Base-by-base conservation (phyloP, 1,284 basidiomycete species). In the Melampsora americana region DNA sequence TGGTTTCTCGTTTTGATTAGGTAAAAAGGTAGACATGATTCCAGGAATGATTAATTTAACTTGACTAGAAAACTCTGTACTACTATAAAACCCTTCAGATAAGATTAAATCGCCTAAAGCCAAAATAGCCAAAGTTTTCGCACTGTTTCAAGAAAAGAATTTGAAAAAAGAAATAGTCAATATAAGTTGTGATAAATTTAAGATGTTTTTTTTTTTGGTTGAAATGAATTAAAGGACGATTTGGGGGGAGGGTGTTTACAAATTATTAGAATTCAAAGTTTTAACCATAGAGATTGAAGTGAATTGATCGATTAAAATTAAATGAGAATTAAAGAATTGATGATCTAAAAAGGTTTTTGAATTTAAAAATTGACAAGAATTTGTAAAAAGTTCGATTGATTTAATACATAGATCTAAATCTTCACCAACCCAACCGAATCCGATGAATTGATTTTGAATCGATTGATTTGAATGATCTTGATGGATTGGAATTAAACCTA, bases 221-320 rank as follows among this genome's bases (percentile, higher is more conserved):
- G 16, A 35, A 32, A 39, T 39, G 16, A 16, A 20, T 20, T 2
- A 39, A 26, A 7, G 12, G 9, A 12, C 30, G 9, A 35, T 35
- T 14, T 56, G 30, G 20, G n/a, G n/a, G n/a, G n/a, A n/a, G n/a
- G n/a, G 28, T 61, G 69, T 35, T 72, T 60, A 65, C 20, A 56
- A 20, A 14, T 60, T 48, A 32, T 46, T 23, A 46, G 61, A 64
- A 35, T n/a, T n/a, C n/a, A 59, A 39, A 30, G 69, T 44, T 50
- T 42, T 50, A 46, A 65, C 14, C 39, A 48, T 64, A 12, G 44
- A 39, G 46, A 72, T 50, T 1, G 69, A 65, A 18, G 61, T 50
- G 69, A 72, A 72, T 48, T 65, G 64, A 32, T 39, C 44, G 16
- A 72, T 42, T 44, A 72, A 65, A 60, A 64, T 64, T 32, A 72